Base-by-base conservation (phyloP, 345 rosid species). In the Lepidium africanum region DNA sequence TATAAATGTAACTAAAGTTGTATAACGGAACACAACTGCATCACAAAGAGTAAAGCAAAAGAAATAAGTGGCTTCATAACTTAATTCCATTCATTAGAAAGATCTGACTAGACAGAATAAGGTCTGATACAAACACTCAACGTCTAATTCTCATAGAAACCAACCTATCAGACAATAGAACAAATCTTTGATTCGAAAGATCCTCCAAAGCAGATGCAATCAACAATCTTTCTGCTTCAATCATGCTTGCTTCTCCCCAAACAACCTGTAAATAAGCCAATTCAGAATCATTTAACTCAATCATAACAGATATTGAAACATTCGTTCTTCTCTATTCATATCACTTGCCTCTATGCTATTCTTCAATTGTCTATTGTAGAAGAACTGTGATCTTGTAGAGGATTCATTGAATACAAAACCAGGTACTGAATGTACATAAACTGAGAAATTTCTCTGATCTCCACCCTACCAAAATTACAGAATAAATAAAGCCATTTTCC, bases 181-280 rank as follows among this genome's bases (percentile, higher is more conserved):
- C 80, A 73, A 94, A 91, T 87, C 96, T 87, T 68, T 85, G 95
- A 76, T 89, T 94, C 4, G 90, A 88, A 4, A 84, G 84, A 77
- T 94, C 96, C 52, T 82, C 86, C 10, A 94, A 78, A 30, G 96
- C 95, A 47, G 84, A 67, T 4, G 81, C 87, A 71, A 91, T 75
- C 60, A 91, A 81, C 80, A 94, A 78, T 80, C 89, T 84, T 77
- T 91, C 96, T 3, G 99, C 99, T 49, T 79, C 83, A 30, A 94
- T 82, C 96, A 94, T 94, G 66, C 91, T 91, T 3, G 96, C 72
- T 71, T 91, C 91, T 51, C 96, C 99, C 96, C 99, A 94, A 15
- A 9, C 63, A 38, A 94, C 97, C 98, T 93, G 76, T 12, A 69
- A 70, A 3, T 32, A 10, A 58, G 14, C 10, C 0, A 41, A 47